These are phyloP conservation scores for Saturnispora halmiae DNA, from an alignment of 805 yeast species.

Conservation along the genomic window DNA sequence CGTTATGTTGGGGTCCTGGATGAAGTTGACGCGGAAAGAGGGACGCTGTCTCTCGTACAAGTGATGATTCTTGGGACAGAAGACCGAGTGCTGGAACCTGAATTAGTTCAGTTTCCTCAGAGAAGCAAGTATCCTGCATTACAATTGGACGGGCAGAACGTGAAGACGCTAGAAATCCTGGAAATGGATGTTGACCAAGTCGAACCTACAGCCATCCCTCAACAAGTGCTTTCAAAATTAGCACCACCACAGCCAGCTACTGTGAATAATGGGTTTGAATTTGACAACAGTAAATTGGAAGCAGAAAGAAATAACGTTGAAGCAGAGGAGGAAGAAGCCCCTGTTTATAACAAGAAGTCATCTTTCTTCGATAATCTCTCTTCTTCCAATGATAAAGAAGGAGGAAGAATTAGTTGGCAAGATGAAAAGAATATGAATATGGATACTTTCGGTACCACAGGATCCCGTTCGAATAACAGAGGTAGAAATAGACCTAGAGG, in stretches of 20 bases:
- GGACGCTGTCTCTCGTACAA: constrained; percentile 73
- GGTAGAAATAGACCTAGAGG: constrained; percentile 34
- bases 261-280: constrained; percentile 7
- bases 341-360: constrained; percentile 64
- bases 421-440: constrained; percentile 65
- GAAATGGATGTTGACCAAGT: constrained; percentile 62
- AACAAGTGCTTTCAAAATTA: neutral
- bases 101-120: constrained; percentile 64
- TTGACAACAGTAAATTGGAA: neutral
- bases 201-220: constrained; percentile 40
- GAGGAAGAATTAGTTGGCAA: constrained; percentile 48
- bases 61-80: constrained; percentile 89
- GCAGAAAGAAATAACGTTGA: neutral
- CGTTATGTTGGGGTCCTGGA: constrained; percentile 87
- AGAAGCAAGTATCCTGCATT: constrained; percentile 63
- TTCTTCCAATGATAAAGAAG: constrained; percentile 46
- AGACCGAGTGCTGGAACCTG: constrained; percentile 68
- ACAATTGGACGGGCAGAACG: constrained; percentile 85
- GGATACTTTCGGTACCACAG: constrained; percentile 83
- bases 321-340: constrained; percentile 28
- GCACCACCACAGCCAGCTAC: constrained; percentile 1
- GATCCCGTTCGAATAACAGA: constrained; percentile 41
- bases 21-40: constrained; percentile 79
- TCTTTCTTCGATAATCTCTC: constrained; percentile 88
- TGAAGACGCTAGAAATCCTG: constrained; percentile 77